Evolutionary conservation across 768 basidiomycete species (phyloP), one percentile per base, ranked within the genome.

Genomic region (Boletus rufocinnamomeus): DNA sequence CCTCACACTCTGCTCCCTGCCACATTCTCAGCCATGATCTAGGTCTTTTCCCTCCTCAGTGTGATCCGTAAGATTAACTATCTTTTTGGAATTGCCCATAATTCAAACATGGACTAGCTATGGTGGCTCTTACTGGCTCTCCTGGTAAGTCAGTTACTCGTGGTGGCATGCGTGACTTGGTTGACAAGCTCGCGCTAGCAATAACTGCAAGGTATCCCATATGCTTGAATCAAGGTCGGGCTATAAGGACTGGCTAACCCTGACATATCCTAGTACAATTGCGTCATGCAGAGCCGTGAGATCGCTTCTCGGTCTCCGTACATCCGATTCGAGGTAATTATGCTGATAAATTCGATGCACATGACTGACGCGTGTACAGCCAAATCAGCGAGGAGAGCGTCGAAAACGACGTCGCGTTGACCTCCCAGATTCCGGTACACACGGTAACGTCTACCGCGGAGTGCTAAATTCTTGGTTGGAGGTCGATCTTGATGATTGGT

Each of bases 271-370:
- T 11, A 69, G 66, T 25, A 56, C 52, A 1, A 69, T 63, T 13
- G 64, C 55, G 11, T 65, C 60, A 5, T 59, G 48, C 30, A 57
- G 66, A 50, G 66, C 46, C 1, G 63, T 67, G 37, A 65, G 57
- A 6, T 60, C 52, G 21, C 67, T 69, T 35, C 61, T 67, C 17
- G 54, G 37, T 5, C 19, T 60, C 45, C 54, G 19, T 34, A 1
- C 45, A 9, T 11, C 41, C 11, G 7, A 23, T 30, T 6, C 43
- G 23, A 56, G 47, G 63, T 67, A 17, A 17, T 2, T 9, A 16
- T 17, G 10, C 23, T 14, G 17, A 6, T 11, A 5, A 1, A 43
- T 45, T 34, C 27, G 32, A 25, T 41, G n/a, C 6, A 6, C 11
- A 8, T 38, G 13, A 48, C 62, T 63, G 27, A 58, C 45, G 11